Base-by-base conservation (phyloP, 176 grass and related monocot genomes). In the Phragmites australis region DNA sequence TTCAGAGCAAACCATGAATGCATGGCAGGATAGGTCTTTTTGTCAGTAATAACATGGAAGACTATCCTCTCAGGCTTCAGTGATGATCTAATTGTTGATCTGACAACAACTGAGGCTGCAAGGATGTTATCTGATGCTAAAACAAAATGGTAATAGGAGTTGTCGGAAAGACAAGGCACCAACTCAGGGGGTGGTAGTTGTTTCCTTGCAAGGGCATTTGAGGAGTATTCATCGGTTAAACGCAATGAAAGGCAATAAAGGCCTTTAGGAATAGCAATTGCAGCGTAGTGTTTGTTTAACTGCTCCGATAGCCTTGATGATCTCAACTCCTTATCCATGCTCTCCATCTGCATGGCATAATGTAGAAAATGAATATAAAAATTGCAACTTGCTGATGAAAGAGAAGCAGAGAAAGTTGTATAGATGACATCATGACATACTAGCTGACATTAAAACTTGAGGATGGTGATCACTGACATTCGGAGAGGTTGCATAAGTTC, bases 1-100 rank as follows among this genome's bases (percentile, higher is more conserved):
- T 99, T 94, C 86, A 99, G 86, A 72, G 92, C 95, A 90, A 94
- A 97, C 95, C 95, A 97, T 48, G 95, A 97, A 81, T 94, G 92
- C 95, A 98, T 98, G 65, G 88, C 90, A 61, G 96, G 92, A 84
- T 95, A 98, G 18, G 96, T 98, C 86, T 94, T 98, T 74, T 98
- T 98, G 66, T 98, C 96, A 61, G 96, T 98, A 65, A 98, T 93
- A 30, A 98, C 81, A 86, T 98, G 96, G 79, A 98, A 91, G 23
- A 99, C 91, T 80, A 93, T 81, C 75, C 75, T 99, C 72, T 90
- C 86, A 88, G 92, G 92, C 18, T 94, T 95, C 77, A 87, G 76
- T 13, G 92, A 89, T 46, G 92, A 90, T 84, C 60, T 89, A 62
- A 95, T 76, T 62, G 89, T 83, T 25, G 96, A 99, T 60, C 50